phyloP scores from a whole-genome alignment of 192 early-diverging fungal genomes.

The Cetraspora pellucida region DNA sequence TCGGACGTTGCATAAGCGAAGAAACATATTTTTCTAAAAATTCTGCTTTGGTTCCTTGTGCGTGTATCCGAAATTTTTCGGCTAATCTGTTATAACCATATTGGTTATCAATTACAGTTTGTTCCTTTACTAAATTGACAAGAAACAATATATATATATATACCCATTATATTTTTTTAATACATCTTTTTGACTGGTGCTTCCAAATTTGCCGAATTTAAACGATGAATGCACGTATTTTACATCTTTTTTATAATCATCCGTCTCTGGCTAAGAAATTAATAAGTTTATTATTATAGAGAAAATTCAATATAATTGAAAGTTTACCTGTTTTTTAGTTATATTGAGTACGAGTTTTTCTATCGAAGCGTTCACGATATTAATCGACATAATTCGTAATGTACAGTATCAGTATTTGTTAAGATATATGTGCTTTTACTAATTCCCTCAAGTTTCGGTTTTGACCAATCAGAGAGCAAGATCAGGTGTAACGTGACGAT shows the following conservation, averaged over 20 bases:
- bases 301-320: not conserved
- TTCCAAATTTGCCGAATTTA: constrained; percentile 22
- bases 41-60: constrained; percentile 7
- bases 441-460: no score
- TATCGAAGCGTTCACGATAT: not conserved
- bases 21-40: constrained; percentile 2
- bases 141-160: not conserved
- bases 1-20: not conserved
- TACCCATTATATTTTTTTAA: constrained; percentile 15
- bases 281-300: not conserved
- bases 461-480: no score
- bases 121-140: no score
- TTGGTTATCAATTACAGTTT: no score
- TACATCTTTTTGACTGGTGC: constrained; percentile 1
- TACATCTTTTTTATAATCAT: constrained; percentile 7
- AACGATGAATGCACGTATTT: not conserved
- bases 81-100: not conserved
- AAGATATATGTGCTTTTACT: no score
- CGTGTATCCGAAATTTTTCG: constrained; percentile 18
- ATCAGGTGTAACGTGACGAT: no score
- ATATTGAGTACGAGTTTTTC: constrained; percentile 13
- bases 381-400: constrained; percentile 1
- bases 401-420: no score
- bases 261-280: not conserved
- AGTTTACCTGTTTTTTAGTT: not conserved